Conservation (phyloP, 306 rosid genomes). For the Vicia villosa region DNA sequence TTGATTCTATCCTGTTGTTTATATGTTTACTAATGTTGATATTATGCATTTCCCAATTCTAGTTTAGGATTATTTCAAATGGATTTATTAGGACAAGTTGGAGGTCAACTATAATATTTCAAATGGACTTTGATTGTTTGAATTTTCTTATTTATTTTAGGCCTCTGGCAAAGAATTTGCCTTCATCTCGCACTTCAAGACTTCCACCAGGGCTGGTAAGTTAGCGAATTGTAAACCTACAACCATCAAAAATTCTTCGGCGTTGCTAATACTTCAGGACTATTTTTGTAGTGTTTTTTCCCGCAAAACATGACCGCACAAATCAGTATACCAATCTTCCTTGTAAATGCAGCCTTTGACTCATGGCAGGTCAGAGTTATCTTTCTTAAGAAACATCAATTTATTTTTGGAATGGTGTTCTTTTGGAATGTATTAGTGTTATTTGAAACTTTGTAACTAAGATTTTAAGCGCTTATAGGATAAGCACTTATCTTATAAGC, state of each 20-base stretch:
- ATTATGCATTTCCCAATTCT: too few species aligned
- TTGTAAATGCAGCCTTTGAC: constrained; percentile 92
- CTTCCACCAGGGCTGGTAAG: constrained; percentile 74
- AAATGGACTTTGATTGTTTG: neutral
- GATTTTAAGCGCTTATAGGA: too few species aligned
- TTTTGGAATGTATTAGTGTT: too few species aligned
- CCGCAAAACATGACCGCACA: constrained; percentile 70
- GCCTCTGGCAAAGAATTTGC: constrained; percentile 74
- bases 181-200: constrained; percentile 71
- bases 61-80: too few species aligned
- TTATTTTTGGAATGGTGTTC: too few species aligned
- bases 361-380: constrained; percentile 87
- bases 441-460: too few species aligned
- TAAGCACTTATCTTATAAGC: too few species aligned
- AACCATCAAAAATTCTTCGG: neutral
- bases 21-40: neutral
- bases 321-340: constrained; percentile 75
- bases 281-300: constrained; percentile 76
- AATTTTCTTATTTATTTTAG: constrained; percentile 40
- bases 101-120: too few species aligned
- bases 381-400: neutral
- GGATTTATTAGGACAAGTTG: too few species aligned
- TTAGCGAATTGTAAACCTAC: constrained; percentile 18
- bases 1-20: neutral
- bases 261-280: constrained; percentile 27